Evolutionary conservation across 495 filamentous ascomycete species (phyloP).

Genomic region (Staphylotrichum longicolle): DNA sequence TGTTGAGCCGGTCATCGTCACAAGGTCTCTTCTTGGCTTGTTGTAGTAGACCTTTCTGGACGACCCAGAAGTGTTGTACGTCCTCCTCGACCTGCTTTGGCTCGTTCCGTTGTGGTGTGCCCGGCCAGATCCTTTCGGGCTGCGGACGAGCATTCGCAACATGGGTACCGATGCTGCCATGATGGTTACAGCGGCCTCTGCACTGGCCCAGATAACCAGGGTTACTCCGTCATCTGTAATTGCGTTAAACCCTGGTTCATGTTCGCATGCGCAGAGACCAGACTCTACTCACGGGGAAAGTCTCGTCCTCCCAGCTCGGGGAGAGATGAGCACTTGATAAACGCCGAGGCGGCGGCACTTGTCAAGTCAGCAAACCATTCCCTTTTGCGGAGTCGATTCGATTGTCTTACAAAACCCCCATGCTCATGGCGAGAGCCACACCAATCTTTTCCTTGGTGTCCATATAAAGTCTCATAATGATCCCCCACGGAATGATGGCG

Average conservation of each 20-base stretch:
- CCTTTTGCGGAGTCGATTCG: no score
- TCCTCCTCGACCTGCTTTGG: slow-evolving; percentile 14
- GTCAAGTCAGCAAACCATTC: background rate
- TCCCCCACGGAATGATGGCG: background rate
- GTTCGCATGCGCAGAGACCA: background rate
- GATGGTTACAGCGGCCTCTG: slow-evolving; percentile 37
- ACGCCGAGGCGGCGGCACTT: background rate
- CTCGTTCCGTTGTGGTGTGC: slow-evolving; percentile 1
- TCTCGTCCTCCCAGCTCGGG: slow-evolving; percentile 27
- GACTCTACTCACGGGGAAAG: slow-evolving; percentile 15
- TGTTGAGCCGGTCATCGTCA: slow-evolving; percentile 30
- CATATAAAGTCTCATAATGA: slow-evolving; percentile 1
- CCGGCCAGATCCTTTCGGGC: slow-evolving; percentile 12
- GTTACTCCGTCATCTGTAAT: slow-evolving; percentile 17
- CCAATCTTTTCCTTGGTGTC: slow-evolving; percentile 1
- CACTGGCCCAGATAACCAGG: slow-evolving; percentile 32
- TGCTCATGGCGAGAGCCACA: slow-evolving; percentile 3
- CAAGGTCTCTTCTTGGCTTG: slow-evolving; percentile 29
- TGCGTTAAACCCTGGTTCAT: background rate
- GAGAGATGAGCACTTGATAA: slow-evolving; percentile 33
- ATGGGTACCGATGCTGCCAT: slow-evolving; percentile 39
- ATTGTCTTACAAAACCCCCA: background rate
- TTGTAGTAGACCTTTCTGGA: slow-evolving; percentile 29
- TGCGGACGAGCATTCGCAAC: slow-evolving; percentile 31
- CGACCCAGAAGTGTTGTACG: slow-evolving; percentile 19